These are phyloP conservation scores for Cercophora samala DNA, from an alignment of 495 filamentous ascomycete species.

Conservation along the genomic window DNA sequence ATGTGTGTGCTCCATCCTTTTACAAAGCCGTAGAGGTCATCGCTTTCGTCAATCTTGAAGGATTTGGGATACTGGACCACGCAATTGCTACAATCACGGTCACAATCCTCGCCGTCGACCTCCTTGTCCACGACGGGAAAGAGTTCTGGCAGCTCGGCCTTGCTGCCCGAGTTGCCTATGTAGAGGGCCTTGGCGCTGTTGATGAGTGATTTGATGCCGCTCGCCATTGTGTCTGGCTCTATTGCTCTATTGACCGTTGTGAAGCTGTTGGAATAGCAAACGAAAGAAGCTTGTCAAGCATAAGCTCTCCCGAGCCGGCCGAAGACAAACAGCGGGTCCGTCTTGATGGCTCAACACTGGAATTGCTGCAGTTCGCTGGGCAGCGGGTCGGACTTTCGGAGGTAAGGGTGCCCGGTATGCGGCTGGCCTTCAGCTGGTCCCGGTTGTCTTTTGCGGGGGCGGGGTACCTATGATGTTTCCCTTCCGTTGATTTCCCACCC, in stretches of 20 bases:
- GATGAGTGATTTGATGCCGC: conserved; percentile 40
- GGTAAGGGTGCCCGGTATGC: not conserved
- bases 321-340: too few species aligned
- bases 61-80: conserved; percentile 66
- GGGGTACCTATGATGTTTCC: not conserved
- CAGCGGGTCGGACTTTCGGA: not conserved
- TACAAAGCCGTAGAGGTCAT: conserved; percentile 80
- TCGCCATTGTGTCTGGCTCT: conserved; percentile 16
- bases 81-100: conserved; percentile 85
- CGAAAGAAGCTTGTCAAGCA: not conserved
- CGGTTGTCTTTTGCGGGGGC: not conserved
- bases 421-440: not conserved
- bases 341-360: too few species aligned
- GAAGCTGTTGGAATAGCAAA: not conserved
- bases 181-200: conserved; percentile 38
- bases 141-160: conserved; percentile 54
- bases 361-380: too few species aligned
- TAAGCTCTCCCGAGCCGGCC: not conserved
- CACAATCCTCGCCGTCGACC: conserved; percentile 85
- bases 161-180: conserved; percentile 71
- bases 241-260: not conserved
- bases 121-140: conserved; percentile 65
- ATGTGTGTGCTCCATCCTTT: conserved; percentile 88
- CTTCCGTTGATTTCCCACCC: not conserved
- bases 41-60: conserved; percentile 71